Conservation (phyloP, 1,284 basidiomycete species). For the Golubevia sp. region DNA sequence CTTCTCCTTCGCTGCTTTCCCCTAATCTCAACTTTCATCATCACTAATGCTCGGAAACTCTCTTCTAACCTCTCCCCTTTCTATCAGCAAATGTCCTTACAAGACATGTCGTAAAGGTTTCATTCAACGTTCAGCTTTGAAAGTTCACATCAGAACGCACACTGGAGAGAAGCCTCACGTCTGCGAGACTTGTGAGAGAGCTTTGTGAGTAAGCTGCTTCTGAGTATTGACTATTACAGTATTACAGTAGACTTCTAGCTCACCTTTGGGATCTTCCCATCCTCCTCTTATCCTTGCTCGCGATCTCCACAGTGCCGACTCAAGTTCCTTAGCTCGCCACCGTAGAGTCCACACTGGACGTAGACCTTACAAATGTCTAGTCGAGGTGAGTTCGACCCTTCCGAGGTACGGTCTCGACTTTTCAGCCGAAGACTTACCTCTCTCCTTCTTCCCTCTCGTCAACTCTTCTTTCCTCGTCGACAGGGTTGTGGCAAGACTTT, state of each 20-base stretch:
- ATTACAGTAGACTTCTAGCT: no score
- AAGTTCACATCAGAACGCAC: constrained; percentile 62
- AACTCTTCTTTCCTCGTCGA: neutral
- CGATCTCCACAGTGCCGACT: constrained; percentile 58
- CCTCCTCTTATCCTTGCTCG: neutral
- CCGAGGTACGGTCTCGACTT: constrained; percentile 33
- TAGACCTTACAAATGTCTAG: constrained; percentile 59
- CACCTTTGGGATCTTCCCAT: neutral
- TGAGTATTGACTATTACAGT: no score
- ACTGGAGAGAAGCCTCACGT: constrained; percentile 68
- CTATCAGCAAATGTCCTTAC: no score
- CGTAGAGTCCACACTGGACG: constrained; percentile 66
- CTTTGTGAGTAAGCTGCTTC: constrained; percentile 5
- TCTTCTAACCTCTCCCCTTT: neutral
- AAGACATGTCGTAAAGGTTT: constrained; percentile 55
- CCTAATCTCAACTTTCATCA: neutral
- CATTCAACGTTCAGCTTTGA: constrained; percentile 54
- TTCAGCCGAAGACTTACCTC: neutral
- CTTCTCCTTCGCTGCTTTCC: no score
- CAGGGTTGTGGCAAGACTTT: constrained; percentile 43
- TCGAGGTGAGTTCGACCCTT: constrained; percentile 14
- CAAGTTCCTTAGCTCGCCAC: constrained; percentile 68
- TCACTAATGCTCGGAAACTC: constrained; percentile 3
- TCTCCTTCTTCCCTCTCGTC: neutral
- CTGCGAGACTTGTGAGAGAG: constrained; percentile 62